Base-by-base conservation (phyloP, 2,329 filamentous ascomycete genomes). In the Nigrograna mackinnonii region DNA sequence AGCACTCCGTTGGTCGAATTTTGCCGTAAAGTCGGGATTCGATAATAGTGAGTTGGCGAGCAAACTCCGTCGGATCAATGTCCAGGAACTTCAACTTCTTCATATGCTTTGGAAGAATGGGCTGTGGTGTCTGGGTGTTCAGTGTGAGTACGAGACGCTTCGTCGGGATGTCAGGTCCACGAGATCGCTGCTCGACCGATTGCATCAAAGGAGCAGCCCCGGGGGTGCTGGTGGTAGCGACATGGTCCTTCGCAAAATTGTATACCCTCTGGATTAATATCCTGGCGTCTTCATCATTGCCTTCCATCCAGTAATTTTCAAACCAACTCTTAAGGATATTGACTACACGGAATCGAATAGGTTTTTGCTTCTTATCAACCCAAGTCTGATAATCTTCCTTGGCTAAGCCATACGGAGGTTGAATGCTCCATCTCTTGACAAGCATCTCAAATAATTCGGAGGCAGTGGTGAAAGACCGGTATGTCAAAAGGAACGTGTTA, bases 251-350 rank as follows among this genome's bases (percentile, higher is more conserved):
- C 3, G 91, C 92, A 67, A 99, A 99, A 20, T 84, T 84, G 71
- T 91, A 91, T 7, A 97, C 90, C 52, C 91, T 85, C 46, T 90
- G 85, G 51, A 99, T 89, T 30, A 99, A 78, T 54, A 90, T 83
- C 66, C 84, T 89, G 34, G 86, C 95, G 35, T 89, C 85, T 38
- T 92, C 88, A 61, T 85, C 91, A 49, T 86, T 85, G 36, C 91
- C 88, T 65, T 99, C 94, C 91, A 97, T 96, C 94, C 94, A 99
- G 68, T 94, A 97, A 57, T 87, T 91, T 64, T 97, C 94, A 55
- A 99, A 94, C 94, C 94, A 99, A 70, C 84, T 95, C 78, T 97
- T 97, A 35, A 99, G 75, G 51, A 96, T 97, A 62, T 97, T 99
- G 52, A 99, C 91, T 2, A 99, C 91, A 31, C 94, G 85, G 74